Evolutionary conservation across 1,139 yeast species (phyloP), one percentile per base, ranked within the genome.

Genomic region (Lodderomyces parapsilosis): DNA sequence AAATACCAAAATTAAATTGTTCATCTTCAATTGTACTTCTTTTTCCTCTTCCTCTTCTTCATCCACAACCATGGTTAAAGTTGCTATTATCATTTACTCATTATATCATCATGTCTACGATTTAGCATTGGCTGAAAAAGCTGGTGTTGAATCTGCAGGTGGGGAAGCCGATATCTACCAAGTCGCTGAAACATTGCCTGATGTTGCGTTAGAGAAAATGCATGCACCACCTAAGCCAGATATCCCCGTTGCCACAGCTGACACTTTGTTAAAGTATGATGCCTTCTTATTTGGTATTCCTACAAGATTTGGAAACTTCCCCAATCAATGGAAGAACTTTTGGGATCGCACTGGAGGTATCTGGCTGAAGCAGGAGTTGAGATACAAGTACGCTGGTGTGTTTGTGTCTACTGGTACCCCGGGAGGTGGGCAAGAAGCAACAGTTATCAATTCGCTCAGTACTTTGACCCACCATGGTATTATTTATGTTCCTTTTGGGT

Each of bases 271-370:
- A 1, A 56, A 60, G 24, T 75, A 73, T 53, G 81, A 76, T 51
- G 80, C 76, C 28, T 65, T 71, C 46, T 42, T 76, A 32, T 73
- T 76, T 48, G 81, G 81, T 43, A 50, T 71, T 47, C 80, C 81
- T 47, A 76, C 81, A 18, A 66, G 81, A 60, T 76, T 57, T 49
- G 81, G 81, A 50, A 57, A 58, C 40, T 43, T 62, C 18, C 78
- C 81, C 24, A 68, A 77, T 22, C 81, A 76, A 61, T 60, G 72
- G 56, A 10, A 36, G 14, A 8, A 68, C 3, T 76, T 73, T 57
- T 66, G 72, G 62, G 81, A 68, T 50, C 50, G 66, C 36, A 68
- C 77, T 15, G 80, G 80, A 43, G 71, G 68, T 4, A 62, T 74
- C 46, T 76, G 81, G 81, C 76, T 75, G 34, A n/a, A 53, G 5